Base-by-base conservation (phyloP, 306 rosid genomes). In the Acacia acuminata region DNA sequence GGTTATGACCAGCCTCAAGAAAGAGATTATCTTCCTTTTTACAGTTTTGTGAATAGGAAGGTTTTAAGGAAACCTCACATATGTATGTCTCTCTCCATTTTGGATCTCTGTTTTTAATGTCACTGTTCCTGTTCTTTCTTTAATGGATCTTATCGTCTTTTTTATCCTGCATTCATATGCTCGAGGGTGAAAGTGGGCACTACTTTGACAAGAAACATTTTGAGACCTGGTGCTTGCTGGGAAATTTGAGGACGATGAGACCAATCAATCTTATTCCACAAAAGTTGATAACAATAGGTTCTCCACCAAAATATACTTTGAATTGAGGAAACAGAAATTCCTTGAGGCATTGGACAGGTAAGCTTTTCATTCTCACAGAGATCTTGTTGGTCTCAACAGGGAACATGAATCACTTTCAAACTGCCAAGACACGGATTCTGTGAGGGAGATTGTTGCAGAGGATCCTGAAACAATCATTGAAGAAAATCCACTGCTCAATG, bases 331-430 rank as follows among this genome's bases (percentile, higher is more conserved):
- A 34, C 89, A 84, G 64, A 80, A 79, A 36, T 89, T 83, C 63
- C 67, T 89, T 3, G 90, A 88, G 81, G 90, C 93, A 40, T 73
- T 89, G 40, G 87, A 87, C 45, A 74, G 64, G 95, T 89, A 81
- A 65, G 73, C 10, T 68, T 24, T 2, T 40, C 32, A 44, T 19
- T 24, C 25, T 36, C 47, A 30, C 48, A 20, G 4, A 20, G 25
- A 20, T 50, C 55, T 17, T n/a, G 16, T 44, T 48, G 56, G 32
- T 13, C 19, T 50, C 51, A 75, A 56, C 66, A 87, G 86, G 86
- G 77, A 84, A 20, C 25, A 73, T 63, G 47, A 51, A 24, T 12
- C 45, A 58, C 78, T 82, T 58, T 36, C 81, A 73, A 13, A 66
- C 40, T 81, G 84, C 76, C 14, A 22, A 69, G 76, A 84, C 82